Evolutionary conservation across 129 eudicot species (phyloP).

Genomic region (Escallonia rubra): DNA sequence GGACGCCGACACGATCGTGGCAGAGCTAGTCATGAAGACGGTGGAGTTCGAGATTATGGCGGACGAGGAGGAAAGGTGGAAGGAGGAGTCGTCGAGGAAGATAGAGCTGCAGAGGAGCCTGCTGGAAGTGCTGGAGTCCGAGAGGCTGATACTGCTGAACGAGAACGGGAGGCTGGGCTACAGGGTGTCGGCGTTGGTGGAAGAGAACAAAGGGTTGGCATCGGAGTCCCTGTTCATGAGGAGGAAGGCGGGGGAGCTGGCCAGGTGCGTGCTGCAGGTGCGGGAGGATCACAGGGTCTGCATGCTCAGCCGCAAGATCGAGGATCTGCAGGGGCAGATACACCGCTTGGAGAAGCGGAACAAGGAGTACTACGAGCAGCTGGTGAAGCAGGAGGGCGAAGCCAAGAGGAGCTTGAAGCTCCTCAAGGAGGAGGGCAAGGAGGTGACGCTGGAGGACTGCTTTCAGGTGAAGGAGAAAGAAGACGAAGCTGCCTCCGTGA

Average conservation of each 20-base stretch:
- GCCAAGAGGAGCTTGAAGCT: conserved; percentile 7
- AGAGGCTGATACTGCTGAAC: conserved; percentile 60
- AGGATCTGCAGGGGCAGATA: conserved; percentile 70
- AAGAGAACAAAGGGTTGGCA: conserved; percentile 53
- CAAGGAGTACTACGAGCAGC: conserved; percentile 60
- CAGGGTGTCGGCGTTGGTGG: conserved; percentile 28
- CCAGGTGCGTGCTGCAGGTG: conserved; percentile 53
- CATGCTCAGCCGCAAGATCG: conserved; percentile 55
- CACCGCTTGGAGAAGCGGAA: conserved; percentile 60
- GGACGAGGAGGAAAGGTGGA: conserved; percentile 41
- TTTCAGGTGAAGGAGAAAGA: conserved; percentile 33
- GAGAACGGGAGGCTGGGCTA: conserved; percentile 47
- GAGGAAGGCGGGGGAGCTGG: conserved; percentile 76
- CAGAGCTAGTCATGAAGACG: conserved; percentile 56
- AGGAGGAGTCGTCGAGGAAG: conserved; percentile 50
- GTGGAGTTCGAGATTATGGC: conserved; percentile 49
- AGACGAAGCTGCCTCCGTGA: conserved; percentile 27
- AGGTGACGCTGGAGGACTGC: conserved; percentile 41
- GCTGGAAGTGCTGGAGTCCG: conserved; percentile 75
- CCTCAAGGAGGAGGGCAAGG: conserved; percentile 11
- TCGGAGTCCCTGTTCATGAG: conserved; percentile 68
- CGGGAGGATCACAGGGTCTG: conserved; percentile 70
- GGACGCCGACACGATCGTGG: conserved; percentile 38
- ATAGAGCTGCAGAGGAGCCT: conserved; percentile 67
- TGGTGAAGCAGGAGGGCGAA: conserved; percentile 36